Evolutionary conservation across 148 eudicot species (phyloP), one percentile per base, ranked within the genome.

Genomic region (Rhododendron kiyosumense): DNA sequence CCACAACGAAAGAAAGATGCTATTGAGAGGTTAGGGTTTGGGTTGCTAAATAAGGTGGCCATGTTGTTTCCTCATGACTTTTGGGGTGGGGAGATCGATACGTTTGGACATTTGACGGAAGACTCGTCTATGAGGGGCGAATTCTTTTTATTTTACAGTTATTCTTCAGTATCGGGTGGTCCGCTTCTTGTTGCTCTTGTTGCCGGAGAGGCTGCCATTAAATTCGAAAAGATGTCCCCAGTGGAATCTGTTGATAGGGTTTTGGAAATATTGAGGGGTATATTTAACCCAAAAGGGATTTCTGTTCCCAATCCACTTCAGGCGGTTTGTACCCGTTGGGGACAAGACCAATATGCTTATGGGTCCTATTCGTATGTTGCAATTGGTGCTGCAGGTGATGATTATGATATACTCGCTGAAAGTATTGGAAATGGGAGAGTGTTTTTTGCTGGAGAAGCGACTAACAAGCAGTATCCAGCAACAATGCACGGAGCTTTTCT

Each of bases 401-500:
- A 97, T 41, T 97, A 97, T 79, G 99, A 97, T 86, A 92, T 95
- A 32, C 96, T 97, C 22, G 91, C 99, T 1, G 99, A 97, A 92
- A 93, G 92, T 84, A 88, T 95, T 13, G 99, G 94, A 14, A 91
- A 93, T 88, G 92, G 41, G 41, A 71, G 76, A 71, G 76, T 71
- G 41, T 71, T 71, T 88, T 97, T 97, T 89, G 98, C 98, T 0
- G 99, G 98, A 78, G 99, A 97, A 87, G 99, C 99, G 1, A 97
- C 99, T 6, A 97, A 92, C 51, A 95, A 92, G 87, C 98, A 89
- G 85, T 97, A 95, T 88, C 99, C 99, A 24, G 99, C 99, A 7
- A 97, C 99, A 6, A 97, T 97, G 99, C 99, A 97, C 20, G 99
- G 99, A 81, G 99, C 99, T 74, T 97, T 95, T 74, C 93, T 97